Base-by-base conservation (phyloP, 352 stramenopile genomes). In the Phytophthora brassicae region DNA sequence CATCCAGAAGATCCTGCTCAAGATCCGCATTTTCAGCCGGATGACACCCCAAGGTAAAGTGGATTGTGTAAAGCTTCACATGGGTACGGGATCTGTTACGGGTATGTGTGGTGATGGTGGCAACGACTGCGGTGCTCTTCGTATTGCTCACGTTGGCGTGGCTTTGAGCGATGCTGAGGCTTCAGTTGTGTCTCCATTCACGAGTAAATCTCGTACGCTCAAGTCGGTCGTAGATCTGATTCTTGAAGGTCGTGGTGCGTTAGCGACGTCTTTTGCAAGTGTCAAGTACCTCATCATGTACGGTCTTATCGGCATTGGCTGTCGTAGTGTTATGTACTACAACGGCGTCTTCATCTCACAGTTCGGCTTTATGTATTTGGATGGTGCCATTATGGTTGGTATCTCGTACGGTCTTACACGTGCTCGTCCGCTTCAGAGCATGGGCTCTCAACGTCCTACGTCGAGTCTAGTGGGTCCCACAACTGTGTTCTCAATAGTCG, bases 241-340 rank as follows among this genome's bases (percentile, higher is more conserved):
- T 16, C 74, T 78, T 20, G 89, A 97, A 61, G 89, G 88, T 56
- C 77, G 86, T 45, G 88, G 86, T 35, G 81, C 86, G 17, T 61
- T 97, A 36, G 83, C 89, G 24, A 95, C 85, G 39, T 89, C 88
- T 26, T 88, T 95, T 22, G 75, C 77, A 26, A 79, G 69, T 20
- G 90, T 95, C 77, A 96, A 95, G 58, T 97, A 88, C 67, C 70
- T 94, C 29, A 92, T 96, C 60, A 86, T 96, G 68, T 95, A 96
- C 63, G 89, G 87, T 35, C 81, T 94, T 55, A 84, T 95, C 49
- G 81, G 86, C 44, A 89, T 89, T 38, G 81, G 88, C 56, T 88
- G 78, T 46, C 83, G 91, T 56, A 86, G 89, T 33, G 78, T 93
- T 23, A 93, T 89, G 77, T 93, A 93, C 66, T 92, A 89, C 69